These are phyloP conservation scores for Pythium phragmitis DNA, from an alignment of 352 stramenopile species.

Conservation along the genomic window DNA sequence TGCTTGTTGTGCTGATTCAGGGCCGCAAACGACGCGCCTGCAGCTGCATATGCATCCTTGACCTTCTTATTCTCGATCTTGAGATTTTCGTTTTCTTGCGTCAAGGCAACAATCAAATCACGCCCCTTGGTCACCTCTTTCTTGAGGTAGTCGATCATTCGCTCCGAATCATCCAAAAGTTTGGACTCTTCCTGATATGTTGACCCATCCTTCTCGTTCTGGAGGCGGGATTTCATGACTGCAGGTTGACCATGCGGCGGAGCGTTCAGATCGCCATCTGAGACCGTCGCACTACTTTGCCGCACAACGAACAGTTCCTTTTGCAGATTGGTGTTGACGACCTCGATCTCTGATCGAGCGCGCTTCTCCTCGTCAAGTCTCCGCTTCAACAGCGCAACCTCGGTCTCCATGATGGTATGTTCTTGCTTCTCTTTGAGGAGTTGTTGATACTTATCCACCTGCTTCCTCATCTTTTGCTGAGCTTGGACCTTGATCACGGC, in stretches of 20 bases:
- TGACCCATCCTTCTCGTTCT: conserved; percentile 35
- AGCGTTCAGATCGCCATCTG: conserved; percentile 44
- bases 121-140: conserved; percentile 78
- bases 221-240: conserved; percentile 21
- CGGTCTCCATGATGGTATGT: conserved; percentile 72
- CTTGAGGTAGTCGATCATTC: conserved; percentile 83
- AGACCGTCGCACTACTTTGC: conserved; percentile 43
- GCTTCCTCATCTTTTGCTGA: conserved; percentile 73
- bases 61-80: conserved; percentile 88
- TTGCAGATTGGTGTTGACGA: conserved; percentile 71
- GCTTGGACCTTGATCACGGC: conserved; percentile 75
- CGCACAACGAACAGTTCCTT: conserved; percentile 64
- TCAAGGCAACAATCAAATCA: conserved; percentile 62
- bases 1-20: conserved; percentile 95
- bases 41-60: conserved; percentile 92
- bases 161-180: conserved; percentile 77
- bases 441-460: conserved; percentile 66
- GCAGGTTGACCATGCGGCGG: conserved; percentile 22
- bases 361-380: conserved; percentile 80
- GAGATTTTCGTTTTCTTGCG: conserved; percentile 79
- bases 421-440: conserved; percentile 64
- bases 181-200: conserved; percentile 51
- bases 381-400: conserved; percentile 70
- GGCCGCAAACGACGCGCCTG: conserved; percentile 89
- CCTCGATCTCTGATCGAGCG: conserved; percentile 65